Conservation (phyloP, 306 rosid genomes). For the Casuarina glauca region DNA sequence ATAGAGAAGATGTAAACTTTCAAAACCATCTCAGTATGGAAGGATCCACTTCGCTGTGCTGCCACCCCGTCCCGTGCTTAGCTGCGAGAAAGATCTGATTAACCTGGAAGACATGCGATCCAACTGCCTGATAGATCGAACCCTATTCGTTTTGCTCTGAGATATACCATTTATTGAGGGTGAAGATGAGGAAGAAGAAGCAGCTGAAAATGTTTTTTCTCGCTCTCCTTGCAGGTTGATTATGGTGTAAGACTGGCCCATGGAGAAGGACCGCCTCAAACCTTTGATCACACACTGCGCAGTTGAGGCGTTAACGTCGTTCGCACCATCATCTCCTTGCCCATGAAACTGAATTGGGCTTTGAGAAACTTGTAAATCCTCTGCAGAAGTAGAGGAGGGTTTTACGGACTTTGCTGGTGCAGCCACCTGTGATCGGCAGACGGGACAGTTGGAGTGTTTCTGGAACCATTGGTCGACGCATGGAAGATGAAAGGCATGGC, state of each 20-base stretch:
- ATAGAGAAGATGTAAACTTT: background rate
- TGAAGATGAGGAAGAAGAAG: conserved; percentile 17
- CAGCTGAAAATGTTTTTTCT: conserved; percentile 3
- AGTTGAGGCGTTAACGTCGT: background rate
- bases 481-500: conserved; percentile 45
- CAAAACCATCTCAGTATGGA: conserved; percentile 28
- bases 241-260: conserved; percentile 32
- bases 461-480: conserved; percentile 57
- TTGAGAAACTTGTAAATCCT: background rate
- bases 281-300: background rate
- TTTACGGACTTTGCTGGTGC: background rate
- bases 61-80: conserved; percentile 22
- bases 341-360: background rate
- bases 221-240: conserved; percentile 24
- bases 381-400: background rate
- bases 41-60: conserved; percentile 19
- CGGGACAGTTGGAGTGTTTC: conserved; percentile 44
- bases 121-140: conserved; percentile 28
- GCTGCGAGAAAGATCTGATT: conserved; percentile 36
- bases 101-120: conserved; percentile 39
- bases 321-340: background rate
- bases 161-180: background rate
- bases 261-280: conserved; percentile 49
- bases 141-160: conserved; percentile 16
- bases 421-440: conserved; percentile 41